Evolutionary conservation across 1,139 yeast genomes (phyloP), one percentile per base, ranked within the genome.

Genomic region (Magnusiomyces sp.): DNA sequence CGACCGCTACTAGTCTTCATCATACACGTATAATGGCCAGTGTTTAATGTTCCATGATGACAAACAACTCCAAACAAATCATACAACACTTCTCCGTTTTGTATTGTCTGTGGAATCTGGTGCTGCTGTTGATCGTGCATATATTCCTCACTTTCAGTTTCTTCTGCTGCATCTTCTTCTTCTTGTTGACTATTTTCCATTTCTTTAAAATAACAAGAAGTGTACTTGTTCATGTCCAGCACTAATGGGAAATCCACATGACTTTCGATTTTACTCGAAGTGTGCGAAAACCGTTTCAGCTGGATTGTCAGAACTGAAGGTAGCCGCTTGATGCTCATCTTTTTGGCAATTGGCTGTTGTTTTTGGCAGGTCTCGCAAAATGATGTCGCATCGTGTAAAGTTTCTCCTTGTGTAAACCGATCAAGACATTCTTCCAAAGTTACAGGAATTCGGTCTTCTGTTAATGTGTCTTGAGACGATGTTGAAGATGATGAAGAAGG

Each of bases 21-120:
- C 59, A 83, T 76, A 20, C 94, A 85, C 16, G 90, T 77, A 64
- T 92, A 92, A 67, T 92, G 98, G 11, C 98, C 98, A 1, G 97
- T 92, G 62, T 88, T 87, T 5, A 90, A 94, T 27, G 92, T 81
- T 1, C 98, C 98, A 44, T 81, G 81, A 64, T 92, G 98, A 60
- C 90, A 81, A 10, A 92, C 83, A 40, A 89, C 79, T 1, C 94
- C 95, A 67, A 82, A 87, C 44, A 92, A 72, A 65, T 90, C 96
- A 66, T 84, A 90, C 1, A 76, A 66, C 39, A 79, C 5, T 23
- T 23, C 29, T 4, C 29, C 29, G 29, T 23, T 23, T 23, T 23
- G 29, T 23, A 23, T 23, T 5, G 29, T 23, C 7, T 23, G 29
- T 23, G 29, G 29, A 23, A 23, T 23, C 13, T 9, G 38, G 29